These are phyloP conservation scores for Rhazya stricta DNA, from an alignment of 257 asterid species.

Conservation along the genomic window DNA sequence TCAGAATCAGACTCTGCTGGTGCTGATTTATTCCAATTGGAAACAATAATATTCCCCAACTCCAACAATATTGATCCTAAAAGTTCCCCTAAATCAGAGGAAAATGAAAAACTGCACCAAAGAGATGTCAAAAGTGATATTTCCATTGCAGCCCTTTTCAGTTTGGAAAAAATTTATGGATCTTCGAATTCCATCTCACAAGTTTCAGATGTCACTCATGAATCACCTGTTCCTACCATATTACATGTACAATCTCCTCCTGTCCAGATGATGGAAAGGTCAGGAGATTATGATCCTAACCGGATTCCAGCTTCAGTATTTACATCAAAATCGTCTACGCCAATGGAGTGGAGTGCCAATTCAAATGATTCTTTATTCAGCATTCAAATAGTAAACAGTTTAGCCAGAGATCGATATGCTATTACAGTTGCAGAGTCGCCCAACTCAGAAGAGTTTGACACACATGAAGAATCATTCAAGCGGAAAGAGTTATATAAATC, in stretches of 20 bases:
- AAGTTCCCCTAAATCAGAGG: slow-evolving; percentile 14
- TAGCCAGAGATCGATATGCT: slow-evolving; percentile 42
- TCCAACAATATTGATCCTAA: slow-evolving; percentile 17
- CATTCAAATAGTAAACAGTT: slow-evolving; percentile 56
- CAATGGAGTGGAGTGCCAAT: slow-evolving; percentile 60
- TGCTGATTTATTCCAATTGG: slow-evolving; percentile 27
- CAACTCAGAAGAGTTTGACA: slow-evolving; percentile 31
- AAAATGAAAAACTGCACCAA: slow-evolving; percentile 7
- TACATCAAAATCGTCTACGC: slow-evolving; percentile 13
- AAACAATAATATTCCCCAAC: slow-evolving; percentile 23
- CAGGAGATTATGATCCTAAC: slow-evolving; percentile 32
- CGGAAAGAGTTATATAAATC: slow-evolving; percentile 2
- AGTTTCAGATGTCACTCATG: slow-evolving; percentile 30
- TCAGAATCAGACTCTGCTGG: slow-evolving; percentile 27
- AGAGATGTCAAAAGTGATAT: slow-evolving; percentile 17
- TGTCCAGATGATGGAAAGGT: slow-evolving; percentile 45
- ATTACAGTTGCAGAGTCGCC: slow-evolving; percentile 12
- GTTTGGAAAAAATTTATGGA: slow-evolving; percentile 23
- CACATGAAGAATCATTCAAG: slow-evolving; percentile 7
- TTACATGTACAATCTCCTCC: slow-evolving; percentile 44
- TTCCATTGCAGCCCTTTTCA: slow-evolving; percentile 23
- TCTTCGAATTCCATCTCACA: slow-evolving; percentile 32
- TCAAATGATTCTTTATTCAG: slow-evolving; percentile 86
- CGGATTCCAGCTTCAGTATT: slow-evolving; percentile 39
- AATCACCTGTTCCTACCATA: slow-evolving; percentile 20